Evolutionary conservation across 192 early-diverging fungal genomes (phyloP), one percentile per base, ranked within the genome.

Genomic region (Coemansia aciculifera): DNA sequence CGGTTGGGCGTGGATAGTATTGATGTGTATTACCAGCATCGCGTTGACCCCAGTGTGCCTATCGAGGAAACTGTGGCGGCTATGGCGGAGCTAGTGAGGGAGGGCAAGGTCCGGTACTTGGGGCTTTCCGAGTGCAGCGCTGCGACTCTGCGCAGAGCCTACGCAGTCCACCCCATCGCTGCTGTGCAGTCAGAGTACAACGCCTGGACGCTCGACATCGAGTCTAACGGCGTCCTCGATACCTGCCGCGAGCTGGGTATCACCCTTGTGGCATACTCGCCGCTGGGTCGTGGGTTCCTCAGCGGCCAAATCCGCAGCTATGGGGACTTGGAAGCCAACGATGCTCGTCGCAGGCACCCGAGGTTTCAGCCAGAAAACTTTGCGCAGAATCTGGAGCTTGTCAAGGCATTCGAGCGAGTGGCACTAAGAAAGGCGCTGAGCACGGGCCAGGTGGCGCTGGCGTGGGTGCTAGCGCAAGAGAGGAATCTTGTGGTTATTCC

Each of bases 241-340:
- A 71, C 87, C 27, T 92, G 91, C 67, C 85, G 89, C 59, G 89
- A 91, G 67, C 84, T 93, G 3, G 89, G 89, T 40, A 79, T 94
- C 48, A 89, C 84, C n/a, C 69, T 91, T 5, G 79, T 95, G 27
- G 89, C 94, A 1, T 89, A 91, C 60, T 89, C 90, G 8, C 90
- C 90, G 2, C 63, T 93, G 12, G 91, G 89, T 5, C 84, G 87
- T 57, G 92, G 92, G 6, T 86, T 91, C 48, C 63, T 93, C 42
- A 87, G 87, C 3, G 89, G 90, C 13, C 73, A 79, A 9, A 85
- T 88, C 69, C 78, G 76, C 59, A 76, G 68, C 19, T 46, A 67
- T 34, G 85, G 87, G 6, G 87, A 90, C 31, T 73, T 92, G 19
- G 75, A 67, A 3, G 67, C 62, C 19, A 70, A 46, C 31, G 90